Percentiles rank a stretch among this genome's conserved stretches.
phyloP scores from a whole-genome alignment of 805 yeast genomes.

The Blastobotrys americana region DNA sequence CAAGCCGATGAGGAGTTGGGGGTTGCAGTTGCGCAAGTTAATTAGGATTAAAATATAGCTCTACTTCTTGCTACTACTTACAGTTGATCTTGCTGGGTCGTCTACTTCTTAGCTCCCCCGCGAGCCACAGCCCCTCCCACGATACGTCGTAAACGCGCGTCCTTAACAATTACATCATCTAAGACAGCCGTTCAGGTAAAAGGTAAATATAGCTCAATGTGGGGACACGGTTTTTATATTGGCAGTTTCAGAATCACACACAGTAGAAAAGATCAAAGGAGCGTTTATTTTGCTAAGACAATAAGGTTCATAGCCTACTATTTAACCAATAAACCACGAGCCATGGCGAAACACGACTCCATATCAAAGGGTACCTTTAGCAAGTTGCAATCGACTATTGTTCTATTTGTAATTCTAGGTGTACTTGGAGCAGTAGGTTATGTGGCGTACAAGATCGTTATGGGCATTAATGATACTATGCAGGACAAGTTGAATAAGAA shows the following conservation, averaged over 20 bases:
- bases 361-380: not conserved
- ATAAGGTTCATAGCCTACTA: too few species aligned
- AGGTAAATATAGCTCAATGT: not conserved
- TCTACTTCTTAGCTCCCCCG: not conserved
- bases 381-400: constrained; percentile 7
- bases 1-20: constrained; percentile 9
- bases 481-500: constrained; percentile 12
- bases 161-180: not conserved
- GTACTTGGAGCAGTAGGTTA: constrained; percentile 14
- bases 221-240: too few species aligned
- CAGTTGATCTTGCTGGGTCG: too few species aligned
- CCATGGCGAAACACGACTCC: too few species aligned
- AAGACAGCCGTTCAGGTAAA: not conserved
- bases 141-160: not conserved
- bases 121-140: not conserved
- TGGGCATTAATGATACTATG: constrained; percentile 9
- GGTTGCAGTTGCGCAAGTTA: constrained; percentile 4
- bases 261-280: too few species aligned
- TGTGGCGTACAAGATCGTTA: constrained; percentile 12
- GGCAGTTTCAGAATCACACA: too few species aligned
- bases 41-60: too few species aligned
- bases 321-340: too few species aligned
- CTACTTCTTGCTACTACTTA: too few species aligned
- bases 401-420: constrained; percentile 8
- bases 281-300: too few species aligned